phyloP scores from a whole-genome alignment of 2,329 filamentous ascomycete genomes.

The Aspergillus tubingensis region DNA sequence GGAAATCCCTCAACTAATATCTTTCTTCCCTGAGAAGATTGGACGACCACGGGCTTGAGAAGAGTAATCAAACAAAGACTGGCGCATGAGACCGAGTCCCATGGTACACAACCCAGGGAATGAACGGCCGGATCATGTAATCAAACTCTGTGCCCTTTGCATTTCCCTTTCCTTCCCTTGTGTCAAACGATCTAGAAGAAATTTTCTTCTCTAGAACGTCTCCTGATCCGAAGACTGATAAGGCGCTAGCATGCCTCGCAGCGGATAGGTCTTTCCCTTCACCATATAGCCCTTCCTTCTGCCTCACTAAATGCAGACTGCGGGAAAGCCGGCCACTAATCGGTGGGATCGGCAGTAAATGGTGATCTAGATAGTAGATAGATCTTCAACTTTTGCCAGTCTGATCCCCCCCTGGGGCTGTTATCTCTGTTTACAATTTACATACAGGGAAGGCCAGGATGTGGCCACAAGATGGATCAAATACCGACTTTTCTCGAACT shows the following conservation, averaged over 20 bases:
- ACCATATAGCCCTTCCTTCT: neutral
- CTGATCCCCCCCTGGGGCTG: neutral
- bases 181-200: neutral
- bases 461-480: neutral
- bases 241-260: neutral
- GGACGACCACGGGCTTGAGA: neutral
- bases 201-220: neutral
- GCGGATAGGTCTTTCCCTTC: neutral
- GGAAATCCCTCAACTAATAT: neutral
- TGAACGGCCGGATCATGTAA: neutral
- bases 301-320: neutral
- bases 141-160: neutral
- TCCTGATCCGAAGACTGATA: neutral
- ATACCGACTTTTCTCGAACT: neutral
- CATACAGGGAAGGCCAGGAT: neutral
- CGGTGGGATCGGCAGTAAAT: neutral
- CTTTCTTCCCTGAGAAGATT: neutral
- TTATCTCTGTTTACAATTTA: neutral
- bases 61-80: neutral
- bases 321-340: constrained; percentile 1
- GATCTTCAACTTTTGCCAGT: neutral
- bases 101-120: neutral
- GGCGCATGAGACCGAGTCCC: neutral
- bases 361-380: constrained; percentile 3
- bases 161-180: neutral